Evolutionary conservation across 2,329 filamentous ascomycete species (phyloP).

Genomic region (Monosporascus cannonballus): DNA sequence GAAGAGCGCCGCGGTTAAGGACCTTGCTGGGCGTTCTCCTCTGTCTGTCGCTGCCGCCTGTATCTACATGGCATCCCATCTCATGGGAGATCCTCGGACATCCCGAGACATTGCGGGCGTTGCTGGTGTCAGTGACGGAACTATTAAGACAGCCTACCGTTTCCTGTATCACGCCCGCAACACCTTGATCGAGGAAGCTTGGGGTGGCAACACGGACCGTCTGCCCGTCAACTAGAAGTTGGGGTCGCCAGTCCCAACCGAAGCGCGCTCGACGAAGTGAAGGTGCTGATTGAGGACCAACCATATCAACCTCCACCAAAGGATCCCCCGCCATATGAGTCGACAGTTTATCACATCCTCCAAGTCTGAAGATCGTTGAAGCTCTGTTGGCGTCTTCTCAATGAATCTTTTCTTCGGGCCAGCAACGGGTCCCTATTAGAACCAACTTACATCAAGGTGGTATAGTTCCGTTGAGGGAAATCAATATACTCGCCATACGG

Average conservation of each 20-base stretch:
- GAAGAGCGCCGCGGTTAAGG: conserved; percentile 69
- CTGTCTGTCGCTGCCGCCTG: conserved; percentile 90
- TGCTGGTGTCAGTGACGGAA: conserved; percentile 90
- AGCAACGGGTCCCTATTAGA: neutral
- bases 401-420: neutral
- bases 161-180: conserved; percentile 72
- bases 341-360: too few relatives aligned
- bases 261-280: neutral
- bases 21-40: conserved; percentile 86
- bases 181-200: conserved; percentile 67
- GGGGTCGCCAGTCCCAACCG: neutral
- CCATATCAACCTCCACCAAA: too few relatives aligned
- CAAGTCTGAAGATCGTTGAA: neutral
- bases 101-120: conserved; percentile 84
- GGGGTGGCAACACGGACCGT: conserved; percentile 65
- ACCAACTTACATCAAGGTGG: neutral
- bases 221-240: conserved; percentile 52
- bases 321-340: too few relatives aligned
- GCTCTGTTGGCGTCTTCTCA: neutral
- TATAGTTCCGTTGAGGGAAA: neutral
- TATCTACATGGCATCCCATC: conserved; percentile 90
- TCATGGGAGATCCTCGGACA: conserved; percentile 71
- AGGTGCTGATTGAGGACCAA: too few relatives aligned
- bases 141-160: conserved; percentile 93
- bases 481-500: conserved; percentile 1